Evolutionary conservation across 2,329 filamentous ascomycete species (phyloP), one percentile per base, ranked within the genome.

Genomic region (Fragosphaeria purpurea): DNA sequence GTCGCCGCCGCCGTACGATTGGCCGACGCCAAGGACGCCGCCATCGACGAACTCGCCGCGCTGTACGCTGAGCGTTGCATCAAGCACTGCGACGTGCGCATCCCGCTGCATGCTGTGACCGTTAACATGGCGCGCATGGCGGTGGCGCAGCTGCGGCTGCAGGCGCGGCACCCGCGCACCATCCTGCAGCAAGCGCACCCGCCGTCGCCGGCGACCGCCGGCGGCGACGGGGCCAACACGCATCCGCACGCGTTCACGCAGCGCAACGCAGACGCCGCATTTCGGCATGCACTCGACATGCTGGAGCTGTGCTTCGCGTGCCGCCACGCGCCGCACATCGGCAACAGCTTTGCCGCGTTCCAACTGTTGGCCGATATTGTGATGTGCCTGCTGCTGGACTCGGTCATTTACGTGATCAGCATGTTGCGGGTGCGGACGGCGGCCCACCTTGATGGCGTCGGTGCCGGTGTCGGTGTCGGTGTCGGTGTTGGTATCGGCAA

Each of bases 371-470:
- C 58, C 1, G 61, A 66, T 9, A 44, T 63, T 31, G 61, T 59
- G 1, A 52, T 58, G 7, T 60, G 56, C 22, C 52, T 54, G 4
- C 57, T 62, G 5, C 51, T 65, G n/a, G 63, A 66, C 9, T 62
- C 62, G 0, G 61, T 58, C 22, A 60, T 66, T 6, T 65, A 63
- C 6, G 54, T 65, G 0, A 47, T 64, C 0, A 64, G 62, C n/a
- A 62, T 65, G 1, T 52, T 66, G 7, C 58, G 61, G 4, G 35
- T 42, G 1, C 54, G 63, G 2, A 44, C n/a, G 0, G 47, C 38
- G 2, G 22, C 35, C 3, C 39, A 48, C 7, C 13, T n/a, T 10
- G 34, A 42, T 2, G 32, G 31, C 9, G 39, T 48, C 11, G 22
- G 22, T 3, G 22, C 22, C 22, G 22, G 22, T 22, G 2, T 22